Evolutionary conservation across 495 filamentous ascomycete species (phyloP).

Genomic region (Hypoxylon subgilvum): DNA sequence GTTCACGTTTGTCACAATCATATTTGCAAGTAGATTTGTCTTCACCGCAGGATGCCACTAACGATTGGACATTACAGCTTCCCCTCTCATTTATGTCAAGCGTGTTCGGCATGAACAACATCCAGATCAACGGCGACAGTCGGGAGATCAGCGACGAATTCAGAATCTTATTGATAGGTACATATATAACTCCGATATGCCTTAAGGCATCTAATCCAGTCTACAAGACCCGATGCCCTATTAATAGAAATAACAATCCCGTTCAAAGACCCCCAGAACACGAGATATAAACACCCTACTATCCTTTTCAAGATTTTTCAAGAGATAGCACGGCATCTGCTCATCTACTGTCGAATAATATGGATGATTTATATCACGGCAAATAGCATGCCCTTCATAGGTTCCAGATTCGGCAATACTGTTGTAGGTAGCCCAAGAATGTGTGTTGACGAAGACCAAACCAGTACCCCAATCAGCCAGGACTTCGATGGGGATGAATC

Average conservation of each 20-base stretch:
- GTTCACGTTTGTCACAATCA: neutral
- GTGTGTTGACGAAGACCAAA: neutral
- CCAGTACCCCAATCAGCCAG: constrained; percentile 1
- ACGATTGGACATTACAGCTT: neutral
- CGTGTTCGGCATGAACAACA: neutral
- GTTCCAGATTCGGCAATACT: neutral
- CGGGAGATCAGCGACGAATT: neutral
- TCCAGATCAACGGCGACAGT: neutral
- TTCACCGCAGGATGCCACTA: neutral
- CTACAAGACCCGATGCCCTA: no score
- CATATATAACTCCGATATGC: no score
- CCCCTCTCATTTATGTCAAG: neutral
- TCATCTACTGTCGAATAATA: neutral
- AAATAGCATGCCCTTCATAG: constrained; percentile 3
- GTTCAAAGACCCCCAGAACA: constrained; percentile 1
- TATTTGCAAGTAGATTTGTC: constrained; percentile 4
- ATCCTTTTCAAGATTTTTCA: neutral
- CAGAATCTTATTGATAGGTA: neutral
- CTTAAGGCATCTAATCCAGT: no score
- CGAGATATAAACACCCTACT: neutral
- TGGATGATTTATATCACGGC: constrained; percentile 1
- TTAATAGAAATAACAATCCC: no score
- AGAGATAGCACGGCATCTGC: neutral
- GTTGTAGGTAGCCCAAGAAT: constrained; percentile 2
- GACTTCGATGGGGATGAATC: constrained; percentile 3